Evolutionary conservation across 1,284 basidiomycete species (phyloP).

Genomic region (Mixia osmundae): DNA sequence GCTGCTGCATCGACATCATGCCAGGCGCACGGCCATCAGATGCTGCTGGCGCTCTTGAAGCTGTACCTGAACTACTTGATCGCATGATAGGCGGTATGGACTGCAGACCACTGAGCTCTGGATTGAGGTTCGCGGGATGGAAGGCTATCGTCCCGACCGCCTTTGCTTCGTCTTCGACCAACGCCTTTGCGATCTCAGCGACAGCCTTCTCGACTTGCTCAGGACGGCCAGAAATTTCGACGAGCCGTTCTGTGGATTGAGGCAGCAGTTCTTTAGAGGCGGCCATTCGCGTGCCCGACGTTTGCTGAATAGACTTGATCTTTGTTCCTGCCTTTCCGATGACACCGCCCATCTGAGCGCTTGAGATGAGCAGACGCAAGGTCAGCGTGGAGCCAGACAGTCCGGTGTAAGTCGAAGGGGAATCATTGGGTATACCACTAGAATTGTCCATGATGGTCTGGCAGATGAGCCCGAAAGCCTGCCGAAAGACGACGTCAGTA

Average conservation of each 20-base stretch:
- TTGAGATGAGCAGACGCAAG: conserved; percentile 37
- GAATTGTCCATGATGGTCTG: conserved; percentile 55
- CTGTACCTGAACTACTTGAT: neutral
- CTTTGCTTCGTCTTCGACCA: conserved; percentile 91
- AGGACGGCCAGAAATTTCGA: conserved; percentile 80
- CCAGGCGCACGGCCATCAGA: no score
- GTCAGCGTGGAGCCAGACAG: conserved; percentile 54
- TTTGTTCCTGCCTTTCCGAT: conserved; percentile 23
- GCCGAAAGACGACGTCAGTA: conserved; percentile 1
- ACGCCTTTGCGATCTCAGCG: conserved; percentile 80
- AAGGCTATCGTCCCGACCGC: conserved; percentile 80
- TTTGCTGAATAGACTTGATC: conserved; percentile 23
- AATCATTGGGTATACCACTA: conserved; percentile 25
- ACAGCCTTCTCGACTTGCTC: conserved; percentile 68
- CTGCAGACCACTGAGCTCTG: no score
- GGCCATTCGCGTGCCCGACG: conserved; percentile 22
- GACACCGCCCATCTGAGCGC: conserved; percentile 22
- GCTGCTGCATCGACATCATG: no score
- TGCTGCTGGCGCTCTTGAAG: neutral
- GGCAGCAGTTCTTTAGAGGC: conserved; percentile 23
- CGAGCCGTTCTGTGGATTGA: conserved; percentile 38
- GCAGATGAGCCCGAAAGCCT: conserved; percentile 92
- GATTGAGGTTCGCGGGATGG: conserved; percentile 65
- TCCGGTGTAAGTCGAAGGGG: conserved; percentile 39
- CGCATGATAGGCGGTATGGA: no score